These are phyloP conservation scores for Penicillium angulare DNA, from an alignment of 495 filamentous ascomycete genomes.

Conservation along the genomic window DNA sequence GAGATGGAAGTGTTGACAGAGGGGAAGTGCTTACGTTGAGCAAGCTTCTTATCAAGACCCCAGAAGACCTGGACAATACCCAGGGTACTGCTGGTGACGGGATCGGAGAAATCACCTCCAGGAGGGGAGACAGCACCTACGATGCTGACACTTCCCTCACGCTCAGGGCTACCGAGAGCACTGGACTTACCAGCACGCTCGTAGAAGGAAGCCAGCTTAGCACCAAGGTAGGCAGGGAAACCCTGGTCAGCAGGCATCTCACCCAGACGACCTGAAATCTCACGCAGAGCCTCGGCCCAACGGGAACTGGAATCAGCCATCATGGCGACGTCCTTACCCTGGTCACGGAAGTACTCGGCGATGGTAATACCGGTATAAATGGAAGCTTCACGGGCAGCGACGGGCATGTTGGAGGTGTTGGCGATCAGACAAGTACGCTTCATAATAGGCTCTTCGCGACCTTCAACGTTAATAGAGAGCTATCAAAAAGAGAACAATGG, in stretches of 20 bases:
- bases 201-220: conserved; percentile 98
- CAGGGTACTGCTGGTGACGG: conserved; percentile 90
- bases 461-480: conserved; percentile 85
- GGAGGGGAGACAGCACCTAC: conserved; percentile 97
- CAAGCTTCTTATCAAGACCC: conserved; percentile 99
- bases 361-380: conserved; percentile 99
- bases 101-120: conserved; percentile 98
- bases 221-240: conserved; percentile 96
- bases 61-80: conserved; percentile 99
- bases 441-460: conserved; percentile 98
- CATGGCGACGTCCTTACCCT: conserved; percentile 97
- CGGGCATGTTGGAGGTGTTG: conserved; percentile 99
- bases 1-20: conserved; percentile 94
- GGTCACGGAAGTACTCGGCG: conserved; percentile 97
- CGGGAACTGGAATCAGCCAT: conserved; percentile 99
- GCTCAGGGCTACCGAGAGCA: conserved; percentile 81
- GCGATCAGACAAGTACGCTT: conserved; percentile 98
- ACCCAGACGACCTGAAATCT: conserved; percentile 97
- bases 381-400: conserved; percentile 96
- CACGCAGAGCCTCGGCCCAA: conserved; percentile 98
- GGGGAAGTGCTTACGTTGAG: conserved; percentile 98
- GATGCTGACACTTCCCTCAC: conserved; percentile 91
- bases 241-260: conserved; percentile 99
- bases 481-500: conserved; percentile 28
- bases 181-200: conserved; percentile 90